Evolutionary conservation across 345 rosid species (phyloP), one percentile per base, ranked within the genome.

Genomic region (Kandelia obovata): DNA sequence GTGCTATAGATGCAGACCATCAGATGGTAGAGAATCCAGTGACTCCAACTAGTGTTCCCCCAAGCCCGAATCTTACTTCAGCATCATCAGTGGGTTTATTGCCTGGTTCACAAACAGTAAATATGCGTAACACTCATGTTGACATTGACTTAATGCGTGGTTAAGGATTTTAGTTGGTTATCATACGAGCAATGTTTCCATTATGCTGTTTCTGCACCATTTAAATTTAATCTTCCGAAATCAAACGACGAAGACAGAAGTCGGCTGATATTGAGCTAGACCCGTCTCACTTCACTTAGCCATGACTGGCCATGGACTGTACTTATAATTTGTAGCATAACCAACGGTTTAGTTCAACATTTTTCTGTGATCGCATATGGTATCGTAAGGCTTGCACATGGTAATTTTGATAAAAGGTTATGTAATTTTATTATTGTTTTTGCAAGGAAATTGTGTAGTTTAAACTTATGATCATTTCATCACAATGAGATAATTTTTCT

Each of bases 111-210:
- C 88, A 84, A 71, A 64, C 92, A 6, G 61, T 87, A 75, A 96
- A 92, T 62, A 83, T 91, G 83, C 91, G 79, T 58, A 84, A 85
- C 55, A 71, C 82, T 9, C 96, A 88, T 69, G 67, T 81, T 7
- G 96, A 86, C 89, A 89, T 95, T 62, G 99, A 95, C 83, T 86
- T 95, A 71, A 90, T 87, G 97, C 91, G 96, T 3, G 92, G 96
- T 13, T 88, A 87, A 89, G 68, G 62, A 51, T 59, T 65, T 67
- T 63, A 47, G 63, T 60, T 53, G 3, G 49, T 53, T 65, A 57
- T 51, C 56, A 77, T 31, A 27, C 6, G 62, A 70, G 72, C 67
- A 59, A 68, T 81, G 84, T 81, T 59, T 53, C 83, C 78, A 81
- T 76, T 60, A 62, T 60, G 77, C 62, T 69, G 79, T 72, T 59